Conservation (phyloP, 1,284 basidiomycete genomes). For the Puccinia hordei region DNA sequence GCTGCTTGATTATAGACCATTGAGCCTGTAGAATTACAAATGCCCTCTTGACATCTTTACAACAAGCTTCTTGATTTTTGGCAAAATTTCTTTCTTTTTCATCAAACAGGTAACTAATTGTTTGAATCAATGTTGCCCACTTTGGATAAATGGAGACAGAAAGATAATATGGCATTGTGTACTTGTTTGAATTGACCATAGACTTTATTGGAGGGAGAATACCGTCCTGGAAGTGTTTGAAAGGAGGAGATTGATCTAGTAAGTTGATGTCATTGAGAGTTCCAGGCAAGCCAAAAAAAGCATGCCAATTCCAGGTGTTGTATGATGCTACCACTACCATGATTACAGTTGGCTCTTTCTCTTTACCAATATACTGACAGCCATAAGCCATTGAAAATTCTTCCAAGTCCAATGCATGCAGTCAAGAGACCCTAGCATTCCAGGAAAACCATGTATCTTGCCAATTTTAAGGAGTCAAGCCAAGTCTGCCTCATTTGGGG, state of each 20-base stretch:
- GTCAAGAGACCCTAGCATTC: not conserved
- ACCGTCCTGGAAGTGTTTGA: not conserved
- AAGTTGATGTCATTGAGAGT: slow-evolving; percentile 21
- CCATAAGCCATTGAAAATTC: not conserved
- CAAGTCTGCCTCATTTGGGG: not conserved
- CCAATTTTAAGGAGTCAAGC: not conserved
- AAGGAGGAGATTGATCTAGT: not conserved
- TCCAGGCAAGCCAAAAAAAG: slow-evolving; percentile 11
- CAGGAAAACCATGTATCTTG: not conserved
- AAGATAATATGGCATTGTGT: not conserved
- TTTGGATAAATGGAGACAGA: not conserved
- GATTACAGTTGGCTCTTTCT: not conserved
- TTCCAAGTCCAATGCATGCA: not conserved
- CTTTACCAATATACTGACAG: not conserved
- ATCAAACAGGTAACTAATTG: no score
- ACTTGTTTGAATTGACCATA: not conserved
- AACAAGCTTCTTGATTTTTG: no score
- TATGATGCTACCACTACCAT: slow-evolving; percentile 2
- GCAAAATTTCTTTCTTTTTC: no score
- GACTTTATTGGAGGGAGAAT: not conserved
- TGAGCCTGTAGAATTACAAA: no score
- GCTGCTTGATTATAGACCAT: no score
- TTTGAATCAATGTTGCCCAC: no score
- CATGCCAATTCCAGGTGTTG: slow-evolving; percentile 6
- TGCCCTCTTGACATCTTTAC: no score